Conservation (phyloP, 768 basidiomycete species). For the Podaxis pistillaris region DNA sequence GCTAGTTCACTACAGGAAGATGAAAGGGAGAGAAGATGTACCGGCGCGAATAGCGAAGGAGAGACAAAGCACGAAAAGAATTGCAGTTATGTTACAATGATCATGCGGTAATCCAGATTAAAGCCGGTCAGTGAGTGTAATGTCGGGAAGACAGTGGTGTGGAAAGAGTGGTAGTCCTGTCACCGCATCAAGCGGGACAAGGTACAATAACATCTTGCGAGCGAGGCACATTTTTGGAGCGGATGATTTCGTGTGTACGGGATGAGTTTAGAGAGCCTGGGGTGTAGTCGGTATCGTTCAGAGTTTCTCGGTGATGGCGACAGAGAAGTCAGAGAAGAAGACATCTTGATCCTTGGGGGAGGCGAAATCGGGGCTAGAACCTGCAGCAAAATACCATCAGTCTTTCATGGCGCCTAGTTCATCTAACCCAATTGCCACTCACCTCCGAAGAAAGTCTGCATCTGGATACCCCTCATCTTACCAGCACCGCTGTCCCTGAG, state of each 20-base stretch:
- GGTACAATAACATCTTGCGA: background rate
- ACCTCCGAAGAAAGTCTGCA: slow-evolving; percentile 81
- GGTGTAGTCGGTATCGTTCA: slow-evolving; percentile 23
- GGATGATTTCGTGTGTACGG: slow-evolving; percentile 2
- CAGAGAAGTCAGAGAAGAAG: slow-evolving; percentile 73
- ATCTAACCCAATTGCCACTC: slow-evolving; percentile 8
- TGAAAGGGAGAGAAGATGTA: background rate
- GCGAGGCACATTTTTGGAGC: background rate
- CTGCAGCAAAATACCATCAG: slow-evolving; percentile 11
- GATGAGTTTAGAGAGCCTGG: background rate
- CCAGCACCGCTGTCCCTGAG: slow-evolving; percentile 48
- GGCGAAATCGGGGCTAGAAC: slow-evolving; percentile 32
- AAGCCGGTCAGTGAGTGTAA: slow-evolving; percentile 2
- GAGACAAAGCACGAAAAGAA: background rate
- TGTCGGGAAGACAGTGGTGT: slow-evolving; percentile 1
- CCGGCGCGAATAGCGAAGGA: background rate
- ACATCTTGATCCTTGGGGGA: slow-evolving; percentile 59
- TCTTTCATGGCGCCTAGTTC: background rate
- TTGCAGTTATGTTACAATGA: slow-evolving; percentile 5
- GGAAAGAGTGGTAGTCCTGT: slow-evolving; percentile 9
- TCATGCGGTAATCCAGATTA: background rate
- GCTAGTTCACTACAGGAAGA: background rate
- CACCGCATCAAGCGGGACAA: background rate
- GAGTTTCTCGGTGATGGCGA: slow-evolving; percentile 53
- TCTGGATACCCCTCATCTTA: slow-evolving; percentile 63